phyloP scores from a whole-genome alignment of 2,329 filamentous ascomycete genomes.

The Apiospora hydei region DNA sequence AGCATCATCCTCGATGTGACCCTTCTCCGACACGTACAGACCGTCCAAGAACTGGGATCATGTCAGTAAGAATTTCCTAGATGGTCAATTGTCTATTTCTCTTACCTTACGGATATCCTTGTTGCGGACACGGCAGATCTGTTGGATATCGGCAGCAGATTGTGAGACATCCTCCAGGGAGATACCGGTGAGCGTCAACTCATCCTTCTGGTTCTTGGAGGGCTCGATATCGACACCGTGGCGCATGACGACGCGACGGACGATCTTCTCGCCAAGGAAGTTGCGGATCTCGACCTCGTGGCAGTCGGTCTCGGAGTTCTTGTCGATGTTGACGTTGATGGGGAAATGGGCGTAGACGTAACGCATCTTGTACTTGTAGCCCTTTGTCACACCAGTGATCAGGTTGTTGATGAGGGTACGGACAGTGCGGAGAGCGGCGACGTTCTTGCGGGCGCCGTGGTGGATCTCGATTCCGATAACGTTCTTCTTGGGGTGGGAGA shows the following conservation, averaged over 20 bases:
- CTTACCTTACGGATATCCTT: slow-evolving; percentile 99
- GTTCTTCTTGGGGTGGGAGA: slow-evolving; percentile 85
- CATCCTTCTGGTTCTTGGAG: slow-evolving; percentile 95
- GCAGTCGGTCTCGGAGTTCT: slow-evolving; percentile 89
- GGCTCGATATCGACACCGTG: slow-evolving; percentile 88
- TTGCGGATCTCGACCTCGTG: slow-evolving; percentile 98
- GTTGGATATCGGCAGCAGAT: slow-evolving; percentile 98
- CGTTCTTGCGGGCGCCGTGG: slow-evolving; percentile 97
- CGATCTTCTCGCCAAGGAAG: slow-evolving; percentile 99
- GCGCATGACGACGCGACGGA: slow-evolving; percentile 89
- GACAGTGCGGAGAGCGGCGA: slow-evolving; percentile 97
- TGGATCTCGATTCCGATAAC: slow-evolving; percentile 97
- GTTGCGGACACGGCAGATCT: slow-evolving; percentile 99
- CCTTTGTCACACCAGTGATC: slow-evolving; percentile 97
- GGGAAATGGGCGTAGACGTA: slow-evolving; percentile 99
- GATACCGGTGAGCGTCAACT: slow-evolving; percentile 93
- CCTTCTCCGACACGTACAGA: slow-evolving; percentile 99
- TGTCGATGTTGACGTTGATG: slow-evolving; percentile 99
- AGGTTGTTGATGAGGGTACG: slow-evolving; percentile 98
- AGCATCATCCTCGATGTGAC: slow-evolving; percentile 84
- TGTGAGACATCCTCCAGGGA: slow-evolving; percentile 97
- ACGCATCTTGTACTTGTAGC: slow-evolving; percentile 99
- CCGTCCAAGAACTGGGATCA: slow-evolving; percentile 90
- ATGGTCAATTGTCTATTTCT: slow-evolving; percentile 24
- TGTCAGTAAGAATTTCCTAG: slow-evolving; percentile 8